Evolutionary conservation across 331 rosid species (phyloP), one percentile per base, ranked within the genome.

Genomic region (Saraca asoca): DNA sequence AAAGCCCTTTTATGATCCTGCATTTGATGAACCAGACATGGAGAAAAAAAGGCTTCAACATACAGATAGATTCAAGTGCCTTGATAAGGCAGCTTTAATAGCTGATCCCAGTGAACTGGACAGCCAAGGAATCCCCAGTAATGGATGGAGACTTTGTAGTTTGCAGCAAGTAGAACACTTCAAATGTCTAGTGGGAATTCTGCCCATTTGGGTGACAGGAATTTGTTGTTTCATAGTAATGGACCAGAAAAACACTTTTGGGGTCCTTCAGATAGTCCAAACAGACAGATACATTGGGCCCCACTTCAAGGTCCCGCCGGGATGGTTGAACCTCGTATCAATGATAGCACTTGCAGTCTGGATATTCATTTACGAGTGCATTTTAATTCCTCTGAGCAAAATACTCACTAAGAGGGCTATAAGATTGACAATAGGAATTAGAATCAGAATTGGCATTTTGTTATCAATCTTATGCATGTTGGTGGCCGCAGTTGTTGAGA

Each of bases 151-250:
- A 16, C 83, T 88, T 8, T 88, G 98, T 51, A 88, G 81, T 42
- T 35, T 91, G 54, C 92, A 88, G 46, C 89, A 91, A 68, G 96
- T 91, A 12, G 92, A 91, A 70, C 80, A 80, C 39, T 50, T 87
- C 12, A 91, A 91, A 73, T 89, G 95, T 62, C 54, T 91, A n/a
- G 13, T 91, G 0, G 90, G 81, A 11, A 50, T 85, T 67, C 29
- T 89, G 1, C 97, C 97, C 0, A 77, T 86, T 9, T 87, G 92
- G 88, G 74, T 91, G 3, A 15, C 96, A 9, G 95, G 85, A 57
- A 79, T 87, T 31, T 84, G 88, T 14, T 52, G 80, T 55, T 83
- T 91, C 48, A 73, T 89, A 50, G 63, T 78, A 10, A 80, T 78
- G 85, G 85, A 80, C 12, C 96, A 89, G 46, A 80, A 73, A 20